Base-by-base conservation (phyloP, 2,329 filamentous ascomycete genomes). In the Trichophyton equinum region DNA sequence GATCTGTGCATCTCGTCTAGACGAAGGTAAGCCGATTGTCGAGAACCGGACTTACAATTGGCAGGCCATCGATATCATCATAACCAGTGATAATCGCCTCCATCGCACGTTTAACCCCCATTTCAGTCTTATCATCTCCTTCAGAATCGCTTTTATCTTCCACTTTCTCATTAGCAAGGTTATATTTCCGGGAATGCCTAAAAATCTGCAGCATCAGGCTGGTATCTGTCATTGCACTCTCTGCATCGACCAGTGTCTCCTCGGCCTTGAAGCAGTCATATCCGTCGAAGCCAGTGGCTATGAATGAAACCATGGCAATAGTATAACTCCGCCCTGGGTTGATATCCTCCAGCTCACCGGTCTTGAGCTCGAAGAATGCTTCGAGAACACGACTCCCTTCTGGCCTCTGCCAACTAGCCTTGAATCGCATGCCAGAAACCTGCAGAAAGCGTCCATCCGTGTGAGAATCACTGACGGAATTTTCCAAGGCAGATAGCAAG, bases 171-270 rank as follows among this genome's bases (percentile, higher is more conserved):
- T 47, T 9, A 22, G 44, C 11, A 20, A 2, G 13, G 42, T 46
- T n/a, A 11, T 0, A 11, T 20, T 20, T 22, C 8, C 7, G 18
- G 8, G 33, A 38, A 33, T 56, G 51, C 7, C 27, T 30, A 13
- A 38, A 38, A 15, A 56, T 25, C 51, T 56, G 33, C 15, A 38
- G 15, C 51, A 38, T 56, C 33, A 56, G 51, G 22, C 33, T 56
- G 4, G 51, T 38, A 36, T 56, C 51, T n/a, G 51, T 56, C 27
- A 38, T 56, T 22, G 51, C 51, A n/a, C 51, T n/a, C 51, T 56
- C 51, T n/a, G 51, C 51, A 56, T 56, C 51, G 51, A 56, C 27
- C 33, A 56, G 33, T 7, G 18, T 38, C 33, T 18, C 22, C 15
- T 56, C 33, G 2, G 18, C 27, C 51, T 38, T 56, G 51, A 56